Evolutionary conservation across 1,284 basidiomycete species (phyloP), one percentile per base, ranked within the genome.

Genomic region (Flammula alnicola): DNA sequence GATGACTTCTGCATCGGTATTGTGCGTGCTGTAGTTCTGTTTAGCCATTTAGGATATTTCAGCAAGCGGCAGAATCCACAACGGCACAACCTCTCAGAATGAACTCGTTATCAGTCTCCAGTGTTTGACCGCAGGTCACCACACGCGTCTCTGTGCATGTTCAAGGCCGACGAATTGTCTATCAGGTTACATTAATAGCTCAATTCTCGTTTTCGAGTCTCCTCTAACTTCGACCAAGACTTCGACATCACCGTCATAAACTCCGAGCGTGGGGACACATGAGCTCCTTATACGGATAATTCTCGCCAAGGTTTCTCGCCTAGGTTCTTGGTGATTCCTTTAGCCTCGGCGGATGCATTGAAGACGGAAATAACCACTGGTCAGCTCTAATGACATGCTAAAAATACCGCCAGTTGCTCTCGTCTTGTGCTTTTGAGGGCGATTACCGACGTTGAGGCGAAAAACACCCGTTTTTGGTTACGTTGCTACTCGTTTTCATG

Each of bases 361-460:
- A 10, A n/a, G 19, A 40, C 45, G 25, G 42, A 48, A 48, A 55
- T 43, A 48, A 30, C 22, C n/a, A 26, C 19, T 6, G 19, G 17
- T 17, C 22, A 35, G 40, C 19, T 32, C 32, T 45, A 44, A 31
- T 26, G 36, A 51, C 20, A 41, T 8, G 11, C 52, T 37, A 42
- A 37, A 33, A 46, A 31, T 45, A 41, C 31, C 26, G 0, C 27
- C 26, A 29, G 19, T 38, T 33, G 36, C 30, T 6, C 12, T 20
- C 23, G 20, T 36, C 19, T 46, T 27, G 29, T 12, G 31, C 11
- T 14, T 25, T 14, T 5, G 25, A 37, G 29, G 16, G 32, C 14
- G 26, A n/a, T 36, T 42, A 47, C 56, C 56, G 56, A 58, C 27
- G 46, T 55, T 53, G 45, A 51, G 41, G 56, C 56, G 56, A 58